Percentiles rank a stretch among this genome's conserved stretches.
Conservation (phyloP, 2,329 filamentous ascomycete species). For the Dactylellina haptotyla region DNA sequence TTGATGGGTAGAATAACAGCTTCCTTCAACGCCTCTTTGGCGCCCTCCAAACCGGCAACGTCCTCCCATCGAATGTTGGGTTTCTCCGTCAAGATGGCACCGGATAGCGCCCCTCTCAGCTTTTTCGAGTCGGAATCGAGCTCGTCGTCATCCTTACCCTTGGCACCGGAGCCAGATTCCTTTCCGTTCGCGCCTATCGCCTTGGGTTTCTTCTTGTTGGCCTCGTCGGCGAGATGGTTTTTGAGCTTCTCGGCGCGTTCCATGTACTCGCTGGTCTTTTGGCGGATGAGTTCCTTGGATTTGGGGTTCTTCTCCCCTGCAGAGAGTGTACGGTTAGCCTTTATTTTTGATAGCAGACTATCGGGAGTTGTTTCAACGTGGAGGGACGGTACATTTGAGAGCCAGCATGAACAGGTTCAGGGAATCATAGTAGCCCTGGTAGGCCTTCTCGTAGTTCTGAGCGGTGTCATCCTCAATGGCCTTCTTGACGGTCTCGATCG, state of each 20-base stretch:
- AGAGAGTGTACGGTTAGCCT: constrained; percentile 15
- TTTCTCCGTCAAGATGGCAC: constrained; percentile 92
- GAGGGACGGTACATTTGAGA: constrained; percentile 75
- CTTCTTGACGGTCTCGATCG: constrained; percentile 96
- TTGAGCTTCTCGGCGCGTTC: constrained; percentile 98
- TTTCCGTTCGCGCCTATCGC: constrained; percentile 66
- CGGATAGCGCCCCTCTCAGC: constrained; percentile 85
- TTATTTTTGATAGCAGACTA: constrained; percentile 53
- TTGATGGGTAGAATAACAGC: constrained; percentile 98
- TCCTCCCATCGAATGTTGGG: constrained; percentile 99
- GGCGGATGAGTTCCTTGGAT: constrained; percentile 95
- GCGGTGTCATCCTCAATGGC: constrained; percentile 96
- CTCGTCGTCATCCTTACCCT: constrained; percentile 71
- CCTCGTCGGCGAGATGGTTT: constrained; percentile 80
- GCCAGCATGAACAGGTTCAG: constrained; percentile 99
- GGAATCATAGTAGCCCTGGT: constrained; percentile 92
- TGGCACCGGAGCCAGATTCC: constrained; percentile 65
- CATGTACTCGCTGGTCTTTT: constrained; percentile 97
- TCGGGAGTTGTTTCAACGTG: not conserved
- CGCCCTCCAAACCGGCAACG: constrained; percentile 90
- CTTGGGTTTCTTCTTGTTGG: constrained; percentile 68
- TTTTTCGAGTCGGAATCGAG: constrained; percentile 94
- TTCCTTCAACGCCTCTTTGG: constrained; percentile 97
- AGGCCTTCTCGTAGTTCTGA: constrained; percentile 96
- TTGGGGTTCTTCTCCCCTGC: constrained; percentile 90